Base-by-base conservation (phyloP, 2,329 filamentous ascomycete species). In the Aspergillus costaricaensis region DNA sequence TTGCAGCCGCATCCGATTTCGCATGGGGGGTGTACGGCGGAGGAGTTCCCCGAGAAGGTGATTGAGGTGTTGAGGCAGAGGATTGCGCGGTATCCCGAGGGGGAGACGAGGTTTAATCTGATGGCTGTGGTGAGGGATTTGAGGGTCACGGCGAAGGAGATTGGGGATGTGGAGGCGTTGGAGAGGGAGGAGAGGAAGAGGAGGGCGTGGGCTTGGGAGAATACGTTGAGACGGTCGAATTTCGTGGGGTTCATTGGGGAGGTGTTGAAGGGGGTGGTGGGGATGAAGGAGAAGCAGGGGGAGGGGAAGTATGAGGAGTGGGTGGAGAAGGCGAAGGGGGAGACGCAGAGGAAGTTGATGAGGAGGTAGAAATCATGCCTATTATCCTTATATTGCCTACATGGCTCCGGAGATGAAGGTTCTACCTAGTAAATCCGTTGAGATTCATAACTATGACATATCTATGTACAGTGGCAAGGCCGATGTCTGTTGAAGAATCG, bases 171-270 rank as follows among this genome's bases (percentile, higher is more conserved):
- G 47, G 93, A 96, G 72, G 81, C 88, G 76, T 77, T 98, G 67
- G 87, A 86, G 66, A 82, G 88, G 57, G 93, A 98, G 82, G 86
- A 94, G 80, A 83, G 85, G 72, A 96, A 96, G 85, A 84, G 95
- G 55, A 83, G 83, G 60, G 90, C 88, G 65, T 99, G 95, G 95
- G 85, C 88, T 73, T 97, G 95, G 83, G 95, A 99, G 83, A 99
- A 99, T 77, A 90, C 92, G 10, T 81, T 99, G 70, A 81, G 95
- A 62, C 82, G 91, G 69, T 94, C 96, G 77, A 99, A 99, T 77
- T 99, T 99, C 80, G 91, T 99, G 0, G 94, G 92, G 0, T 97
- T 99, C 71, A 90, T 94, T 3, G 92, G 91, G 12, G 92, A 97
- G 80, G 82, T 97, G 62, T 80, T 96, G 68, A 96, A 95, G 81